Evolutionary conservation across 129 eudicot species (phyloP).

Genomic region (Solidago caesia): DNA sequence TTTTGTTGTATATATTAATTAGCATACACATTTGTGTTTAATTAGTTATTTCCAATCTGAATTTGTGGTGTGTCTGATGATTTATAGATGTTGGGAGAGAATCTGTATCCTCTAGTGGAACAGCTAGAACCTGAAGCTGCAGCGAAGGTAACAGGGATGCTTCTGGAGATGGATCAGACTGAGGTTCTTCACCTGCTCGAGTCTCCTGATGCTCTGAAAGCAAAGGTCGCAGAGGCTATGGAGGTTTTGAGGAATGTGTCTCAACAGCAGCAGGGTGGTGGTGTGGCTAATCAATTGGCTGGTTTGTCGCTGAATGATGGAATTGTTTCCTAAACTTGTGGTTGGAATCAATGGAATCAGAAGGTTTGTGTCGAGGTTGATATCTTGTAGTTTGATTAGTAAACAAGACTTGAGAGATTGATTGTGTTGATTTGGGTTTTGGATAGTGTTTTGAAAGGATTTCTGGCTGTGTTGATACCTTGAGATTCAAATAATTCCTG

Average conservation of each 20-base stretch:
- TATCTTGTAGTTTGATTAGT: conserved; percentile 17
- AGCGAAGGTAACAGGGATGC: conserved; percentile 89
- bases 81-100: conserved; percentile 75
- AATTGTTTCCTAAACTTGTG: conserved; percentile 23
- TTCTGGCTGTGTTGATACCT: conserved; percentile 5
- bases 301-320: conserved; percentile 48
- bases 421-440: conserved; percentile 11
- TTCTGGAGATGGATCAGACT: conserved; percentile 73
- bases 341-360: neutral
- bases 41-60: no score
- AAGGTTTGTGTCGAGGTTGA: neutral
- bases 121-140: conserved; percentile 68
- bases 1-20: no score
- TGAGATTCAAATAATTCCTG: conserved; percentile 12
- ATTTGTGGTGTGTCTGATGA: no score
- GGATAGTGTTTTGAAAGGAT: conserved; percentile 16
- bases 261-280: conserved; percentile 48
- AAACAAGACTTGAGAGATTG: neutral
- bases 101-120: conserved; percentile 71
- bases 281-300: conserved; percentile 51
- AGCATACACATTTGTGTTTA: no score
- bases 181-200: conserved; percentile 72
- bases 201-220: conserved; percentile 67
- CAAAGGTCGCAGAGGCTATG: conserved; percentile 82
- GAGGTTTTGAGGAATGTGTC: conserved; percentile 60